Percentiles rank a stretch among this genome's conserved stretches.
Conservation (phyloP, 495 filamentous ascomycete genomes). For the Immersiella caudata region DNA sequence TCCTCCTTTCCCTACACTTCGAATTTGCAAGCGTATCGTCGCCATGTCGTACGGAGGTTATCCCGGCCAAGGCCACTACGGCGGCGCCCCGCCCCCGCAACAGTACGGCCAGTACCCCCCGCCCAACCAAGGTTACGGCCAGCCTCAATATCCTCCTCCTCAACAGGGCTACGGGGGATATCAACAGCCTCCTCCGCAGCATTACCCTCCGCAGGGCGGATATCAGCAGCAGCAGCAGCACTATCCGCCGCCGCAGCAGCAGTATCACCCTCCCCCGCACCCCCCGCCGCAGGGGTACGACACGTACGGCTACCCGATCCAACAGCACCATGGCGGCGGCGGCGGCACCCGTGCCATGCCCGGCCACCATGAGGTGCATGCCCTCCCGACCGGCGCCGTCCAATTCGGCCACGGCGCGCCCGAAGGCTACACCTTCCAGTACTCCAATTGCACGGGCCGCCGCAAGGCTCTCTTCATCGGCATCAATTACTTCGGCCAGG, state of each 20-base stretch:
- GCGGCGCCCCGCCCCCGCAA: constrained; percentile 13
- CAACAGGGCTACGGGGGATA: constrained; percentile 32
- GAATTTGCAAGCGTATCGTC: background rate
- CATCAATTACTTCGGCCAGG: constrained; percentile 91
- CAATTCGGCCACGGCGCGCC: constrained; percentile 55
- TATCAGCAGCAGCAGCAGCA: constrained; percentile 11
- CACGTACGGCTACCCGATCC: constrained; percentile 44
- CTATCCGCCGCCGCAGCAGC: constrained; percentile 30
- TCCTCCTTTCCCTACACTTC: background rate
- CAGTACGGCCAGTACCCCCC: constrained; percentile 26
- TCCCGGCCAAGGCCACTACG: constrained; percentile 16
- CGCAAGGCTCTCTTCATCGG: constrained; percentile 89
- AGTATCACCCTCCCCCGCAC: constrained; percentile 37
- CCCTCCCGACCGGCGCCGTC: constrained; percentile 51
- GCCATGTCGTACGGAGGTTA: constrained; percentile 19
- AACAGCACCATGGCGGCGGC: constrained; percentile 23
- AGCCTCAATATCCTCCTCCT: constrained; percentile 27
- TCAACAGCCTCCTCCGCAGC: constrained; percentile 34
- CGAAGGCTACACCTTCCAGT: constrained; percentile 66
- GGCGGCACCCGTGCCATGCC: constrained; percentile 32
- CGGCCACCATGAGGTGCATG: constrained; percentile 43
- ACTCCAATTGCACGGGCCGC: constrained; percentile 83
- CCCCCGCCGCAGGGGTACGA: constrained; percentile 43
- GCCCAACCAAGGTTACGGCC: constrained; percentile 32
- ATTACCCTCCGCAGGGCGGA: background rate